Base-by-base conservation (phyloP, 129 eudicot genomes). In the Cynara cardunculus region DNA sequence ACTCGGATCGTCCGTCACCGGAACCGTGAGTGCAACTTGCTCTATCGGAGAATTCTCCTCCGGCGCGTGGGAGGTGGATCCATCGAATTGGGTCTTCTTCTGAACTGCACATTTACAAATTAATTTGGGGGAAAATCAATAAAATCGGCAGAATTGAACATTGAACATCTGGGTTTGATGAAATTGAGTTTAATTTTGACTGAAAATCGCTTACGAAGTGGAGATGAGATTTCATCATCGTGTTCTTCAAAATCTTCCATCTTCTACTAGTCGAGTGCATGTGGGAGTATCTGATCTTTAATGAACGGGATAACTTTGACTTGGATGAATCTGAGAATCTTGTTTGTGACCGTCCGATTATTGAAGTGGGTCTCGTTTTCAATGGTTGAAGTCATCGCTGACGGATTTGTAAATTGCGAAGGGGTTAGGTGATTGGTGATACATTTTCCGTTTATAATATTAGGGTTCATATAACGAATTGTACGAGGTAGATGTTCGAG, bases 1-100 rank as follows among this genome's bases (percentile, higher is more conserved):
- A 46, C 80, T 72, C 5, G 85, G 71, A 79, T 91, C 93, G 72
- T 91, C 97, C 73, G 85, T 72, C 77, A 75, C 70, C 31, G 93
- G 93, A 1, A 91, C 97, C 25, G 97, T 89, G 73, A 91, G 88
- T 7, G 91, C 91, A 8, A 91, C 97, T 32, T 91, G 93, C 87
- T 91, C 96, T 18, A 90, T 84, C 79, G 89, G 92, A 53, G 96
- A 90, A n/a, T 86, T 90, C 30, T 88, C 95, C 7, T 53, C 81
- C 12, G 71, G 82, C 65, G 69, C 3, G 67, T 22, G 53, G 14
- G 82, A 74, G 30, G 44, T 49, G 77, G 89, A 74, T 65, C 59
- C 80, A 53, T 64, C 7, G 37, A n/a, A 59, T 13, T 13, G 66
- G 84, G 59, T 10, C 2, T 22, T 18, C 37, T 80, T 84, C 7